Percentiles rank a stretch among this genome's conserved stretches.
Evolutionary conservation across 768 basidiomycete genomes (phyloP).

Genomic region (Rhodotorula babjevae): DNA sequence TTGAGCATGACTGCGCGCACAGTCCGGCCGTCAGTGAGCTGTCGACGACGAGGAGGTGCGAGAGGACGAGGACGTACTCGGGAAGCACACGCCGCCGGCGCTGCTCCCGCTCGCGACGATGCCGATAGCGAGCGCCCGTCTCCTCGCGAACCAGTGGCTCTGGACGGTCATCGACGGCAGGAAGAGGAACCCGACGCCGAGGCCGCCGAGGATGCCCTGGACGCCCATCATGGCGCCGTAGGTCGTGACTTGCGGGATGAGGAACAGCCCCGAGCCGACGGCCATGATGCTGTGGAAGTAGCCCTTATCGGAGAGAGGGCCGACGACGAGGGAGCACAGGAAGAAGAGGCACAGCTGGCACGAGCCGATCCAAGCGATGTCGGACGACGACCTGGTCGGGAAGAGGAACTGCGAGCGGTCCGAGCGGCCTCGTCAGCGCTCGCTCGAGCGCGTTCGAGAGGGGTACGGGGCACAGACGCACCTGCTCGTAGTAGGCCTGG

Average conservation of each 20-base stretch:
- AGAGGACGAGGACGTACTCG: constrained; percentile 38
- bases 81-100: constrained; percentile 59
- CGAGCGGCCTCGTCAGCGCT: too few species aligned
- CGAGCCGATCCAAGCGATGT: constrained; percentile 45
- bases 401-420: constrained; percentile 27
- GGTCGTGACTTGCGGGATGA: constrained; percentile 18
- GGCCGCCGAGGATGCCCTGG: constrained; percentile 54
- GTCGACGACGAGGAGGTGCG: too few species aligned
- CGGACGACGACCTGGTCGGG: constrained; percentile 35
- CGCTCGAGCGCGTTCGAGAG: background rate
- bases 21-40: too few species aligned
- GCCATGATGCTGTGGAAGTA: constrained; percentile 19
- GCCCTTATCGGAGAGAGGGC: constrained; percentile 43
- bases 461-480: background rate
- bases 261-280: constrained; percentile 48
- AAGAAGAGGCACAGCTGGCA: constrained; percentile 45
- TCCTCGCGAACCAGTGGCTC: constrained; percentile 58
- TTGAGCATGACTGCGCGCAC: constrained; percentile 55
- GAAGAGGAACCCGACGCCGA: constrained; percentile 52
- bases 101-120: constrained; percentile 64
- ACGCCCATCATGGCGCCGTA: constrained; percentile 53
- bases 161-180: constrained; percentile 51
- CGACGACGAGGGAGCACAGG: constrained; percentile 40
- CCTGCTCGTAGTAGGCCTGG: constrained; percentile 47
- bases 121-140: constrained; percentile 67